phyloP scores from a whole-genome alignment of 1,284 basidiomycete species.

The Ceratobasidium sp. region DNA sequence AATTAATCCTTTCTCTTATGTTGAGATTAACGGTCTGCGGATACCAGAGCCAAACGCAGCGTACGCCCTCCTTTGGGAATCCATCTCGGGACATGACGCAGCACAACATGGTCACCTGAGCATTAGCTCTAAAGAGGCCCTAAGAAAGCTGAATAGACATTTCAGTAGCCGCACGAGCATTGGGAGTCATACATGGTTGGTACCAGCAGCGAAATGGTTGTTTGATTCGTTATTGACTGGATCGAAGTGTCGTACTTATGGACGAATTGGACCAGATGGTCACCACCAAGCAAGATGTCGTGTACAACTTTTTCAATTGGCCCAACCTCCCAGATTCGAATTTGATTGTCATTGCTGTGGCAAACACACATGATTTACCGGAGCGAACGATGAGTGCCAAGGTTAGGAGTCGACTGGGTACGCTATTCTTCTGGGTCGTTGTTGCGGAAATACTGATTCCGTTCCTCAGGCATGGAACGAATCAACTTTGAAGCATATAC shows the following conservation, averaged over 20 bases:
- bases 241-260: conserved; percentile 88
- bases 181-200: conserved; percentile 42
- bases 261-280: conserved; percentile 97
- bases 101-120: conserved; percentile 65
- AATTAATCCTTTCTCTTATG: conserved; percentile 91
- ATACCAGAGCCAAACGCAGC: conserved; percentile 89
- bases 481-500: conserved; percentile 96
- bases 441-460: background rate
- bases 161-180: conserved; percentile 57
- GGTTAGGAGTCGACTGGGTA: conserved; percentile 90
- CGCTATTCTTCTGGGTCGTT: conserved; percentile 42
- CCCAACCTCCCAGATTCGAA: conserved; percentile 86
- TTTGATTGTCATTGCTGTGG: conserved; percentile 94
- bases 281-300: conserved; percentile 95
- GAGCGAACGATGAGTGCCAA: conserved; percentile 92
- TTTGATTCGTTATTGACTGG: background rate
- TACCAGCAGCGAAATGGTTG: background rate
- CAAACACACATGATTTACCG: conserved; percentile 98
- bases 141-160: conserved; percentile 68
- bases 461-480: conserved; percentile 79
- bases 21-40: conserved; percentile 97
- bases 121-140: conserved; percentile 71
- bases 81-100: conserved; percentile 76
- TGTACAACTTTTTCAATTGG: conserved; percentile 99
- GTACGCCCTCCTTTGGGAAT: conserved; percentile 89